These are phyloP conservation scores for Cercospora citrullina DNA, from an alignment of 2,329 filamentous ascomycete species.

Conservation along the genomic window DNA sequence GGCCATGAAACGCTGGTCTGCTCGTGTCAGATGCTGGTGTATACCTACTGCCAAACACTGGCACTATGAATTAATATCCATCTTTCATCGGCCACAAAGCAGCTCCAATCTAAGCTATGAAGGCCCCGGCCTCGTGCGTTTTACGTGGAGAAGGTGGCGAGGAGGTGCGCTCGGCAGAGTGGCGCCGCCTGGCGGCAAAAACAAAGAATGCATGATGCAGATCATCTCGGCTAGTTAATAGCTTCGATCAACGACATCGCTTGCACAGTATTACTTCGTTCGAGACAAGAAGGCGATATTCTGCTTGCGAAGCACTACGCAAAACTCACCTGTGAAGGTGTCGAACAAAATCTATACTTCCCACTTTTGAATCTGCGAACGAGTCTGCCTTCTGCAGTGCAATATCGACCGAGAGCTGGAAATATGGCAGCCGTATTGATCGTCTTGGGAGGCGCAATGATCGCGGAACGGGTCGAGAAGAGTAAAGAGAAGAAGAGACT, in stretches of 20 bases:
- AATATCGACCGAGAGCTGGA: background rate
- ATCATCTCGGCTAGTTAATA: background rate
- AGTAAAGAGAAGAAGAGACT: slow-evolving; percentile 27
- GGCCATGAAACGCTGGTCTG: background rate
- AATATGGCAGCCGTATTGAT: slow-evolving; percentile 33
- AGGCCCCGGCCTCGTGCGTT: too few relatives aligned
- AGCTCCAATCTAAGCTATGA: too few relatives aligned
- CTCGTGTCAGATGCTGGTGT: background rate
- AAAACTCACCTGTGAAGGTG: too few relatives aligned
- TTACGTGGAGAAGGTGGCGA: background rate
- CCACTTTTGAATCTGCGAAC: too few relatives aligned
- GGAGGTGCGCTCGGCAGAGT: background rate
- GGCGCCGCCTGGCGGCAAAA: background rate
- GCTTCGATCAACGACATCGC: background rate
- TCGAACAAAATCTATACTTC: too few relatives aligned
- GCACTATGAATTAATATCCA: background rate
- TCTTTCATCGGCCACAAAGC: background rate
- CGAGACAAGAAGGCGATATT: background rate
- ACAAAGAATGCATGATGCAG: background rate
- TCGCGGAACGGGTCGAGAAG: slow-evolving; percentile 29
- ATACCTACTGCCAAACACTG: background rate
- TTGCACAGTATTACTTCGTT: background rate
- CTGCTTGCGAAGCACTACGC: too few relatives aligned
- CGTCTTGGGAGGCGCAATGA: slow-evolving; percentile 27
- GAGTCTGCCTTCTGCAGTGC: background rate